A percentile compares a stretch with the other conserved stretches of the same genome.
Conservation (phyloP, 257 asterid genomes). For the Solanum chaucha region DNA sequence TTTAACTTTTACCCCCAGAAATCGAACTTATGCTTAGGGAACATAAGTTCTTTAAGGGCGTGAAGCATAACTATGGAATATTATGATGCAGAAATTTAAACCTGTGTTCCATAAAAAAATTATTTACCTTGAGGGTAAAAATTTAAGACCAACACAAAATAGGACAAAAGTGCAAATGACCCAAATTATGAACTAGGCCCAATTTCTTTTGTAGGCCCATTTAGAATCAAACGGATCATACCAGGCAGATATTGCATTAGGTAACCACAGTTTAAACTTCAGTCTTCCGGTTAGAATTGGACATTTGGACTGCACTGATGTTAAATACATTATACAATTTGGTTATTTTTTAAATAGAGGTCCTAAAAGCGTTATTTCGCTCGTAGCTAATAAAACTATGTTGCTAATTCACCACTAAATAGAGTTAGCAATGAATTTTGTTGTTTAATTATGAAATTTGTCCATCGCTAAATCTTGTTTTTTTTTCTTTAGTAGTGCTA, state of each 20-base stretch:
- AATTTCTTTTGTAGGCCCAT: not conserved
- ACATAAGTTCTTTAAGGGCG: too few relatives aligned
- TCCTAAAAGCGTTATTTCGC: not conserved
- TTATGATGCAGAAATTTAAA: too few relatives aligned
- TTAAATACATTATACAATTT: not conserved
- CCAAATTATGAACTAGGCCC: not conserved
- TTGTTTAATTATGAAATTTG: not conserved
- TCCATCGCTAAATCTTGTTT: not conserved
- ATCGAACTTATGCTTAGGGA: not conserved
- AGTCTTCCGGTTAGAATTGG: not conserved
- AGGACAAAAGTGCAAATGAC: not conserved
- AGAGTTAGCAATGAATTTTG: not conserved
- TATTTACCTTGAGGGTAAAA: not conserved
- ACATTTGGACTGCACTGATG: not conserved
- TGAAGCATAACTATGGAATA: not conserved
- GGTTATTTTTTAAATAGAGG: not conserved
- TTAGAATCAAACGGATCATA: too few relatives aligned
- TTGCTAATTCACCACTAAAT: too few relatives aligned
- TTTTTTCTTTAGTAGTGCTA: too few relatives aligned
- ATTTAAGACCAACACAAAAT: not conserved
- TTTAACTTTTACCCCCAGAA: too few relatives aligned
- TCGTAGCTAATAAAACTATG: not conserved
- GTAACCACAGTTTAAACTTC: not conserved
- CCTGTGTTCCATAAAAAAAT: too few relatives aligned
- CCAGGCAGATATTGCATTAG: too few relatives aligned